Base-by-base conservation (phyloP, 164 flowering plant genomes). In the Chimonanthus praecox region DNA sequence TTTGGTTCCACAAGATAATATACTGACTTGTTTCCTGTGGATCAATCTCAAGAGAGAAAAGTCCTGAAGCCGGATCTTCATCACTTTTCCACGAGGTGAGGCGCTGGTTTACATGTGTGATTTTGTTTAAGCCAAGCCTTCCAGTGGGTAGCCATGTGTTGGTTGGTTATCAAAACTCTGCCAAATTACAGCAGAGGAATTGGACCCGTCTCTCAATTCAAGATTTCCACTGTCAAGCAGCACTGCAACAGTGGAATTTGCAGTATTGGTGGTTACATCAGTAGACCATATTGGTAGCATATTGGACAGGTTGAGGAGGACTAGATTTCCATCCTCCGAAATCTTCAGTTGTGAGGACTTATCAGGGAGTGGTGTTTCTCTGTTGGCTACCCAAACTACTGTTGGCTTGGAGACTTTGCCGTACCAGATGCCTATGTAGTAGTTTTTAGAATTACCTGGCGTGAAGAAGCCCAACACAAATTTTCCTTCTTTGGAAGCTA, bases 151-250 rank as follows among this genome's bases (percentile, higher is more conserved):
- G 58, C 72, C 74, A 78, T 6, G 73, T 70, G 18, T 75, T 50
- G 11, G 77, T 75, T n/a, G 77, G 70, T 75, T 49, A 47, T 74
- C 77, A 49, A 74, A 68, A 43, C 77, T 70, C 77, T 75, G 69
- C 73, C 77, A 75, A 50, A 70, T 61, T 13, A 45, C 16, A 11
- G 15, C 64, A 66, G 80, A 65, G 18, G 64, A 11, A 49, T 78
- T 68, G 3, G 44, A 47, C 45, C 75, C 72, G 16, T 71, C 71
- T 58, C 70, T 74, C 74, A 78, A 58, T 60, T 78, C 83, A 69
- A 83, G 78, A 71, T 80, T 80, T 47, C 85, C 85, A 44, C 47
- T 45, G 65, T 79, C 79, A 1, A 58, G 51, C 54, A 81, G 72
- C 43, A 71, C 73, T 15, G 44, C 68, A 62, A 61, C 58, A 2